Evolutionary conservation across 257 asterid species (phyloP).

Genomic region (Sherardia arvensis): DNA sequence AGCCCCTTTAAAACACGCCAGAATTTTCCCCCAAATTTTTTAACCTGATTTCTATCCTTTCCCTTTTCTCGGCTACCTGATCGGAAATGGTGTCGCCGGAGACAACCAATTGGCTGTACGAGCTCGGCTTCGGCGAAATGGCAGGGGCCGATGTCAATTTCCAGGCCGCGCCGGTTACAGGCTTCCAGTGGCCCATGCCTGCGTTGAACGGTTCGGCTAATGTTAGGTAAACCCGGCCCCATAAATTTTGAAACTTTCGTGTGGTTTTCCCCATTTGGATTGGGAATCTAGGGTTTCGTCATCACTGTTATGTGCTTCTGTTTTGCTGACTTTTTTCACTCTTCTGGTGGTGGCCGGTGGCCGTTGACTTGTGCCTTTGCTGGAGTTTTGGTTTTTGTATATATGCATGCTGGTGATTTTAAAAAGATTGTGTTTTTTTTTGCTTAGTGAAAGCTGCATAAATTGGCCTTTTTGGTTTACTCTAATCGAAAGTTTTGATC

Average conservation of each 20-base stretch:
- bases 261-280: background rate
- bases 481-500: background rate
- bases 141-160: slow-evolving; percentile 46
- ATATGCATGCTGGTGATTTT: background rate
- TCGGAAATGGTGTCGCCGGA: slow-evolving; percentile 81
- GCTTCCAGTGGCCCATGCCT: slow-evolving; percentile 62
- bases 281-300: background rate
- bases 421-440: background rate
- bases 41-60: background rate
- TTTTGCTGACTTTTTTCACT: background rate
- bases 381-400: background rate
- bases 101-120: slow-evolving; percentile 79
- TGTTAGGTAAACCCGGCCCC: slow-evolving; percentile 32
- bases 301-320: background rate
- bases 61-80: slow-evolving; percentile 4
- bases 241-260: too few species aligned
- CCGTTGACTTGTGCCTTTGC: background rate
- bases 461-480: background rate
- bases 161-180: slow-evolving; percentile 43
- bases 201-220: slow-evolving; percentile 47
- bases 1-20: background rate
- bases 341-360: background rate
- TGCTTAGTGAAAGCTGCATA: background rate
- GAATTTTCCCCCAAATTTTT: background rate
- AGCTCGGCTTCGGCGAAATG: slow-evolving; percentile 69